A percentile compares a stretch with the other conserved stretches of the same genome.
Conservation (phyloP, 805 yeast genomes). For the Candida schatavii region DNA sequence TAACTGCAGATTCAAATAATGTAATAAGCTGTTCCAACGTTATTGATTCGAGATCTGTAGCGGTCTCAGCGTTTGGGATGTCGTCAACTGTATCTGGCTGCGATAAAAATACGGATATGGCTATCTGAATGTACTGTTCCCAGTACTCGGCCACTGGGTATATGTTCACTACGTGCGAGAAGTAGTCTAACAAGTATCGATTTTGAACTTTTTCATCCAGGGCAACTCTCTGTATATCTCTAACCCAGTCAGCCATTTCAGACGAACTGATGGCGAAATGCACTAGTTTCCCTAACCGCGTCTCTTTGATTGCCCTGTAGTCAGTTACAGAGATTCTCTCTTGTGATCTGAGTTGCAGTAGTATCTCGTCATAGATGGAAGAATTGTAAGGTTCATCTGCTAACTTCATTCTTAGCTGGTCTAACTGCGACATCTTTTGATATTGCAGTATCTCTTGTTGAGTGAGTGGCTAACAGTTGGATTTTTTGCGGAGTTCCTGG, state of each 20-base stretch:
- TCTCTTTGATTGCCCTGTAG: background rate
- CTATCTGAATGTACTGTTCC: slow-evolving; percentile 17
- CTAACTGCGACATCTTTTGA: background rate
- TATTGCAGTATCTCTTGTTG: too few relatives aligned
- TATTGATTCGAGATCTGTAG: slow-evolving; percentile 1
- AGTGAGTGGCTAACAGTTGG: too few relatives aligned
- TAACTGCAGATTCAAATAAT: slow-evolving; percentile 18
- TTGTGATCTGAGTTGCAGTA: background rate
- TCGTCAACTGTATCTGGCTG: background rate
- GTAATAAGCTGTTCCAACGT: slow-evolving; percentile 6
- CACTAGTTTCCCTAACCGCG: background rate
- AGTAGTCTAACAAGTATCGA: slow-evolving; percentile 13
- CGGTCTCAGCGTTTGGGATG: background rate
- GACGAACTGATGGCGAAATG: background rate
- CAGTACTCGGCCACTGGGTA: slow-evolving; percentile 21
- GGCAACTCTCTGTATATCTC: slow-evolving; percentile 14
- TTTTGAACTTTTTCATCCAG: slow-evolving; percentile 8
- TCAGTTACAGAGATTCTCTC: background rate
- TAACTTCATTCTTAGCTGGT: background rate
- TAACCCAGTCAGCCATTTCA: slow-evolving; percentile 13
- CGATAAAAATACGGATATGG: slow-evolving; percentile 1
- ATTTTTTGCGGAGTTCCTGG: too few relatives aligned
- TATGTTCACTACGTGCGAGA: slow-evolving; percentile 13
- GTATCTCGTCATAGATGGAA: background rate
- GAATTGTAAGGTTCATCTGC: background rate